Evolutionary conservation across 129 eudicot genomes (phyloP).

Genomic region (Flaveria sonorensis): DNA sequence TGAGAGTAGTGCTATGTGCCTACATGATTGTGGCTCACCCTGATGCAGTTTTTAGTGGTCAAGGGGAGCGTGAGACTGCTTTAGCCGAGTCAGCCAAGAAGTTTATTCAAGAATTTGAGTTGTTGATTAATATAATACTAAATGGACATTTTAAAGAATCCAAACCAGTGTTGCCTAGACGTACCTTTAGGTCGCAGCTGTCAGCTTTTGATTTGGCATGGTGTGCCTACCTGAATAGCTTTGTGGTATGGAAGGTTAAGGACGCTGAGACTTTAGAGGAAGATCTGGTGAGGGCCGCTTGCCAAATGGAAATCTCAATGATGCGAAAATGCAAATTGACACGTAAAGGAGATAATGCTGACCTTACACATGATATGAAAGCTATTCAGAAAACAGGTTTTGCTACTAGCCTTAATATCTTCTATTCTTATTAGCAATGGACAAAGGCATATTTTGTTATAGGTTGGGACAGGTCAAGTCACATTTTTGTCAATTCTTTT

Average conservation of each 20-base stretch:
- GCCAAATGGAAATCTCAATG: slow-evolving; percentile 92
- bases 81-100: slow-evolving; percentile 65
- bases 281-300: slow-evolving; percentile 96
- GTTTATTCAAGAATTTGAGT: slow-evolving; percentile 67
- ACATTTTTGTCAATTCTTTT: not conserved
- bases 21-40: slow-evolving; percentile 92
- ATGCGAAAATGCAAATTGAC: slow-evolving; percentile 75
- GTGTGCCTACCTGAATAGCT: slow-evolving; percentile 84
- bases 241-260: slow-evolving; percentile 97
- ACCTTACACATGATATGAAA: slow-evolving; percentile 79
- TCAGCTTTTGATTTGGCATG: slow-evolving; percentile 85
- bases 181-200: slow-evolving; percentile 80
- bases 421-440: not conserved
- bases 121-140: slow-evolving; percentile 56
- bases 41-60: slow-evolving; percentile 75
- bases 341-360: slow-evolving; percentile 54
- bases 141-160: slow-evolving; percentile 51
- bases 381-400: slow-evolving; percentile 92
- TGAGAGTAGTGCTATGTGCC: slow-evolving; percentile 78
- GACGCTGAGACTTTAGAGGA: slow-evolving; percentile 85
- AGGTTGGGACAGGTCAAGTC: not conserved
- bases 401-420: not conserved
- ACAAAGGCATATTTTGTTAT: not conserved
- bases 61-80: slow-evolving; percentile 72
- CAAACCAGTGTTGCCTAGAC: slow-evolving; percentile 25